phyloP scores from a whole-genome alignment of 768 basidiomycete genomes.

The Podaxis sp. region DNA sequence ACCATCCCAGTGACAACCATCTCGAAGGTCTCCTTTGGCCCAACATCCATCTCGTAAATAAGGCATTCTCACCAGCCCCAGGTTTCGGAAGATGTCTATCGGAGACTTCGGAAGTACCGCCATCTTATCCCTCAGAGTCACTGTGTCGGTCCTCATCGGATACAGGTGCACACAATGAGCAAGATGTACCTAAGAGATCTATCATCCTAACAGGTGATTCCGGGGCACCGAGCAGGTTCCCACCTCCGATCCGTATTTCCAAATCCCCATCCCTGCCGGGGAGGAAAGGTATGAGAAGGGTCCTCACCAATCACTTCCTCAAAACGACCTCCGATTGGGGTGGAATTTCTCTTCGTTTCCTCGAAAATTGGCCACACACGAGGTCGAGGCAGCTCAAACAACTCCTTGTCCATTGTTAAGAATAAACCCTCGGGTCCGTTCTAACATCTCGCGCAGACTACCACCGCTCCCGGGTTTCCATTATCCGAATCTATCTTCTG shows the following conservation, averaged over 20 bases:
- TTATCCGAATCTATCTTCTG: neutral
- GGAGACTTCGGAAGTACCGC: neutral
- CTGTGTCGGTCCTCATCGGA: neutral
- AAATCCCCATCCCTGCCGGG: neutral
- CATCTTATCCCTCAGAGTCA: neutral
- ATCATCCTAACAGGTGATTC: neutral
- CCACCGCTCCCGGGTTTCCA: neutral
- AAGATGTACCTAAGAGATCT: neutral
- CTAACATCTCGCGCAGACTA: neutral
- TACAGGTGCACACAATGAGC: neutral
- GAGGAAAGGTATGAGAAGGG: neutral
- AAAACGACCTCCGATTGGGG: neutral
- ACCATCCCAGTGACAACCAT: neutral
- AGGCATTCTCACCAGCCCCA: neutral
- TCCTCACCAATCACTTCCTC: neutral
- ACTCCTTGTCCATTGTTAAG: neutral
- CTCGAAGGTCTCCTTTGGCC: neutral
- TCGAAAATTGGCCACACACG: neutral
- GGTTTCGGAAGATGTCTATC: neutral
- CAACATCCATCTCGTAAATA: neutral
- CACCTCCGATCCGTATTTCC: neutral
- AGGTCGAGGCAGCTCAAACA: neutral
- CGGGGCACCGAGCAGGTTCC: neutral
- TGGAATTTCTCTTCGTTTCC: neutral
- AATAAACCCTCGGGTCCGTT: neutral